These are phyloP conservation scores for Carex sylvatica DNA, from an alignment of 202 grass and related monocot species.

Conservation along the genomic window DNA sequence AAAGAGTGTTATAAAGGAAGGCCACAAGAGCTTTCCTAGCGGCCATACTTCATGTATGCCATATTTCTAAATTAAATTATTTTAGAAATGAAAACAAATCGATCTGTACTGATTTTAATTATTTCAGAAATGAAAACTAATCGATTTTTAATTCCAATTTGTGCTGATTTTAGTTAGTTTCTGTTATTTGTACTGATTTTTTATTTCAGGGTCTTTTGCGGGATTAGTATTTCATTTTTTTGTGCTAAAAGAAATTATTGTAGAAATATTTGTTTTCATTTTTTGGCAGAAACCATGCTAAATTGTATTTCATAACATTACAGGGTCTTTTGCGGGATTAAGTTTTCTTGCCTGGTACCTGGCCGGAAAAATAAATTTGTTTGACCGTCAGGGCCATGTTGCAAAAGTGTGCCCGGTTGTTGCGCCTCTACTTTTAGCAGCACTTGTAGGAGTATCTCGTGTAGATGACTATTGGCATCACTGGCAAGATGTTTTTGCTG, in stretches of 20 bases:
- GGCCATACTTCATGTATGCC: conserved; percentile 77
- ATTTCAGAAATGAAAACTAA: neutral
- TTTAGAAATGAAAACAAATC: neutral
- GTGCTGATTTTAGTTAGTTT: neutral
- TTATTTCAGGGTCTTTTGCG: neutral
- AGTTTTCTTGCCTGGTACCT: conserved; percentile 86
- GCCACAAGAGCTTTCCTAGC: conserved; percentile 92
- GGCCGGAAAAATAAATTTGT: conserved; percentile 69
- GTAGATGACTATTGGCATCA: conserved; percentile 98
- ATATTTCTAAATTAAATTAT: neutral
- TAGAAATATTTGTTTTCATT: too few relatives aligned
- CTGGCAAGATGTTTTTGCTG: conserved; percentile 92
- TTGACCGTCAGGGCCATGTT: conserved; percentile 72
- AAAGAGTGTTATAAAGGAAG: conserved; percentile 81
- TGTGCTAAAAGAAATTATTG: too few relatives aligned
- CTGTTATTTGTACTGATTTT: neutral
- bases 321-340: conserved; percentile 60
- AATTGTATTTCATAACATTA: too few relatives aligned
- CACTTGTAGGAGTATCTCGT: conserved; percentile 75
- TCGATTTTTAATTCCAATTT: neutral
- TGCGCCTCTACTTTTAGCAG: conserved; percentile 60
- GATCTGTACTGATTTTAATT: neutral
- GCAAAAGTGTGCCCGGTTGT: conserved; percentile 74
- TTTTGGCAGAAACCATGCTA: too few relatives aligned
- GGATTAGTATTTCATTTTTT: too few relatives aligned